Conservation (phyloP, 371 early-diverging fungal genomes). For the Actinomucor elegans region DNA sequence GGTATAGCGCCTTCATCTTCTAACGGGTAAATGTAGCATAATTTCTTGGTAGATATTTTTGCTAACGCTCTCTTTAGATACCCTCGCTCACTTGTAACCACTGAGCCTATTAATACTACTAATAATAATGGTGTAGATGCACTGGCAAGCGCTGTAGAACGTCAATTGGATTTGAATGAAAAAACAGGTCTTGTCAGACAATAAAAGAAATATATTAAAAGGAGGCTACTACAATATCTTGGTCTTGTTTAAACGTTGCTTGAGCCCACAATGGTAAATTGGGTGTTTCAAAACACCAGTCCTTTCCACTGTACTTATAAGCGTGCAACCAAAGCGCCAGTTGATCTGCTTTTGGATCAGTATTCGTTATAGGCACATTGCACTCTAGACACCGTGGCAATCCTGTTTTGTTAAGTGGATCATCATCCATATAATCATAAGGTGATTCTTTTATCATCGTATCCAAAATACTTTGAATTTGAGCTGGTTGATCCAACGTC, state of each 20-base stretch:
- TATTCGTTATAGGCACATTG: constrained; percentile 31
- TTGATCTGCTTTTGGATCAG: constrained; percentile 70
- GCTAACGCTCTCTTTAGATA: neutral
- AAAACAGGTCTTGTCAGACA: neutral
- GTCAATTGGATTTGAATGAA: constrained; percentile 19
- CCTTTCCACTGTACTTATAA: constrained; percentile 68
- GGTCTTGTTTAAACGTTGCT: constrained; percentile 17
- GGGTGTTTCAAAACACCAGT: constrained; percentile 74
- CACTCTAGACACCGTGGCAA: constrained; percentile 53
- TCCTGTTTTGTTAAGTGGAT: constrained; percentile 5
- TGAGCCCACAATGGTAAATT: constrained; percentile 77
- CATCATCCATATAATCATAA: constrained; percentile 31
- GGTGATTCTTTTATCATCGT: constrained; percentile 47
- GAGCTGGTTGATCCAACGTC: neutral
- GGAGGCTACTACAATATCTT: constrained; percentile 5
- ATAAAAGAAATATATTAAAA: constrained; percentile 6
- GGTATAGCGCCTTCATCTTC: constrained; percentile 36
- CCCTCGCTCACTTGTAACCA: constrained; percentile 9
- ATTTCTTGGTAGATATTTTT: too few relatives aligned
- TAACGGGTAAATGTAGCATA: constrained; percentile 3
- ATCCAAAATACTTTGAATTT: neutral
- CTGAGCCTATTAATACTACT: neutral
- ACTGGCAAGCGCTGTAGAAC: constrained; percentile 15
- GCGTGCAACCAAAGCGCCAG: constrained; percentile 86
- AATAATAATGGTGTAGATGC: constrained; percentile 6